Evolutionary conservation across 805 yeast species (phyloP).

Genomic region (Hanseniaspora pseudoguilliermondii): DNA sequence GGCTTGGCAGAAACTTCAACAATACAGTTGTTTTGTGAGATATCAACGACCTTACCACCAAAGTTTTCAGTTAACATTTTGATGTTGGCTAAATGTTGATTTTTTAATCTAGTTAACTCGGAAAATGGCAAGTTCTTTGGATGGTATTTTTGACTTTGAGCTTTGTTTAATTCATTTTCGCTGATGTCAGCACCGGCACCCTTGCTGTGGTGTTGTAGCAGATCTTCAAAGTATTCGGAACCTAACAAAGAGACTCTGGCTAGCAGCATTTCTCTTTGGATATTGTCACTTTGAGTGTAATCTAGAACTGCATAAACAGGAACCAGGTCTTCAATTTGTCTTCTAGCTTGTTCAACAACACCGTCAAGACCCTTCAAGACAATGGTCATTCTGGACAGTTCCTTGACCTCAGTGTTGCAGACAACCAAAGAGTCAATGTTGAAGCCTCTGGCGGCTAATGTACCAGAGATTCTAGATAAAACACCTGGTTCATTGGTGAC

Average conservation of each 20-base stretch:
- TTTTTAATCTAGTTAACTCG: conserved; percentile 89
- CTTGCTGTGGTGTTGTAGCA: conserved; percentile 63
- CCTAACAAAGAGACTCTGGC: conserved; percentile 90
- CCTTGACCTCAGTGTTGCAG: conserved; percentile 90
- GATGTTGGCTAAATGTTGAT: conserved; percentile 74
- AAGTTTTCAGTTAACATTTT: conserved; percentile 69
- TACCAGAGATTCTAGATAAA: conserved; percentile 80
- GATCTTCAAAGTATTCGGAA: conserved; percentile 95
- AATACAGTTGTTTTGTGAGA: conserved; percentile 83
- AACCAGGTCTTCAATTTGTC: conserved; percentile 94
- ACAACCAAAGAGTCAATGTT: conserved; percentile 95
- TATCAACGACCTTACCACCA: conserved; percentile 87
- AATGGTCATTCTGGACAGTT: conserved; percentile 92
- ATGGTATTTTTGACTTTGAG: conserved; percentile 44
- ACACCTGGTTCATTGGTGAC: conserved; percentile 99
- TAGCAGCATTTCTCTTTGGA: conserved; percentile 78
- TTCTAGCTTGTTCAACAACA: conserved; percentile 92
- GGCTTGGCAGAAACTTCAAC: conserved; percentile 94
- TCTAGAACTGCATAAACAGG: conserved; percentile 97
- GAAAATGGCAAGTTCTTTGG: conserved; percentile 83
- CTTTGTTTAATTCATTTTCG: conserved; percentile 22
- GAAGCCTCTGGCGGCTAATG: conserved; percentile 95
- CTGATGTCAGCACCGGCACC: conserved; percentile 25
- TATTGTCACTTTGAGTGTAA: conserved; percentile 79
- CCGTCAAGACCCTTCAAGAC: conserved; percentile 91